phyloP scores from a whole-genome alignment of 2,329 filamentous ascomycete species.

The Colletotrichum sidae region DNA sequence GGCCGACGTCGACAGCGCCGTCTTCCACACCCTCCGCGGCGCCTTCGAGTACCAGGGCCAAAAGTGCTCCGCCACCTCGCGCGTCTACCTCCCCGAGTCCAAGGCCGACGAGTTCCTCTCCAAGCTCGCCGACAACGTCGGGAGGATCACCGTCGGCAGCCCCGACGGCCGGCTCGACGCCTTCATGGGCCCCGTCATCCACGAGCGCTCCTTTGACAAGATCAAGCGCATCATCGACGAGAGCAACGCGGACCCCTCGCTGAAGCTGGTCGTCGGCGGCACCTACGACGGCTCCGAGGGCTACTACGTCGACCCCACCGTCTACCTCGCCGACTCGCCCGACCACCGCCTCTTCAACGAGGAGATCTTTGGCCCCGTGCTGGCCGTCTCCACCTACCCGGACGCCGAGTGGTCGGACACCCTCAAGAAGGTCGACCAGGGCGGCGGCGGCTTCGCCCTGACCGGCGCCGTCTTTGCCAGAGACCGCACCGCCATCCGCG shows the following conservation, averaged over 20 bases:
- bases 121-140: slow-evolving; percentile 42
- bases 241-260: slow-evolving; percentile 54
- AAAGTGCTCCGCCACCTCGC: slow-evolving; percentile 63
- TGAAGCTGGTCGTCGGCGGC: slow-evolving; percentile 59
- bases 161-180: slow-evolving; percentile 47
- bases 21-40: slow-evolving; percentile 58
- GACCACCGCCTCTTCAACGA: slow-evolving; percentile 59
- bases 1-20: slow-evolving; percentile 59
- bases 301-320: slow-evolving; percentile 59
- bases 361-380: slow-evolving; percentile 60
- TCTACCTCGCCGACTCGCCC: slow-evolving; percentile 56
- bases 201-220: slow-evolving; percentile 58
- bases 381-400: slow-evolving; percentile 55
- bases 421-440: slow-evolving; percentile 52
- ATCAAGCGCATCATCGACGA: slow-evolving; percentile 57
- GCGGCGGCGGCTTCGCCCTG: slow-evolving; percentile 57
- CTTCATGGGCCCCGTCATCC: slow-evolving; percentile 63
- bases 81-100: slow-evolving; percentile 66
- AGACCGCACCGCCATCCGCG: slow-evolving; percentile 58
- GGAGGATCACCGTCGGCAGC: slow-evolving; percentile 44
- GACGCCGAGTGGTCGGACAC: slow-evolving; percentile 53
- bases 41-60: slow-evolving; percentile 64
- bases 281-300: slow-evolving; percentile 58
- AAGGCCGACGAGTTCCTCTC: slow-evolving; percentile 47
- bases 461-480: slow-evolving; percentile 63